Evolutionary conservation across 257 asterid genomes (phyloP), one percentile per base, ranked within the genome.

Genomic region (Solanum ossicruentum): DNA sequence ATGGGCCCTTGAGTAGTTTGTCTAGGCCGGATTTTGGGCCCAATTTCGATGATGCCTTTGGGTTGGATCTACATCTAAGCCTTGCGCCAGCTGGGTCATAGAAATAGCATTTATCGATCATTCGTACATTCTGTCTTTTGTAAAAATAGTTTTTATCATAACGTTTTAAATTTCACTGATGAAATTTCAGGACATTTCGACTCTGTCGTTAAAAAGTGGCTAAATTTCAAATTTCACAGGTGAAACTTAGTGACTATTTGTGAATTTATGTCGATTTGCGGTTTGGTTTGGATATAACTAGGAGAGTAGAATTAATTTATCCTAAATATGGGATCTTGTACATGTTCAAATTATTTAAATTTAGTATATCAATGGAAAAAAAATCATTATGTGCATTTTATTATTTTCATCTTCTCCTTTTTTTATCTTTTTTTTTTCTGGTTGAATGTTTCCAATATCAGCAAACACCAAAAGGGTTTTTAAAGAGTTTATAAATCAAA

Each of bases 61-160:
- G 98, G 87, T 89, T 96, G 85, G 98, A 96, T 89, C 87, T 96
- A 36, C 99, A 96, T 61, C 98, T 96, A 28, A 93, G 98, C 88
- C 90, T 96, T 54, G 99, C 98, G 9, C 99, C 99, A 79, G 93
- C 99, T 84, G 95, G 91, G 84, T 97, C 97, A 58, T 93, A 70
- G 16, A 5, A 70, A 70, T 70, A 70, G 1, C 54, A 10, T 41
- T 39, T 18, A 70, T 10, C 2, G 10, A 28, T 1, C 79, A 18
- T 26, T 70, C 28, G 12, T 69, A 3, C 17, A 9, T 10, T 7
- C 26, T 5, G 2, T 10, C 26, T 39, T 28, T 36, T 8, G 15
- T 1, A 69, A 83, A 91, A 43, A 41, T 20, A 71, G 23, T 70
- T 20, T 20, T 32, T 18, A 10, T 32, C 13, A 8, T 15, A 32